A percentile compares a stretch with the other conserved stretches of the same genome.
Conservation (phyloP, 257 asterid genomes). For the Nicotiana tomentosiformis region DNA sequence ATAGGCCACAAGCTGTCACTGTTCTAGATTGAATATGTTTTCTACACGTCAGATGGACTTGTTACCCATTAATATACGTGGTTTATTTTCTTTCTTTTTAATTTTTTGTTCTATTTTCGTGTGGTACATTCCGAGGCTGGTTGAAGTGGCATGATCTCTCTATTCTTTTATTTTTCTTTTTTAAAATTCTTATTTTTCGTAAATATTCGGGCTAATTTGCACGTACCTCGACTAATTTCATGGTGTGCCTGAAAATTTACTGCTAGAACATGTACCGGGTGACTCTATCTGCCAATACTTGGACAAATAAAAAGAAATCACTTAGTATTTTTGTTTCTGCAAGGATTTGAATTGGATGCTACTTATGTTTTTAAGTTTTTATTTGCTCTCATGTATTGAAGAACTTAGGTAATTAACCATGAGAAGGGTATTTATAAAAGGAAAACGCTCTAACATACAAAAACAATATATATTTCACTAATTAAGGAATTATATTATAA, state of each 20-base stretch:
- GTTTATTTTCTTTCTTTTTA: background rate
- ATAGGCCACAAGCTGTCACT: constrained; percentile 8
- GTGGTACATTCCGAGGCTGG: background rate
- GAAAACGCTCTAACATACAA: background rate
- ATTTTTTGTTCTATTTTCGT: background rate
- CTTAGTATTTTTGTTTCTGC: too few species aligned
- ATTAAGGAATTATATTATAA: too few species aligned
- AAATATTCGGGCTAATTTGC: too few species aligned
- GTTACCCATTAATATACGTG: background rate
- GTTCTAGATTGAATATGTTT: background rate
- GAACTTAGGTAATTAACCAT: background rate
- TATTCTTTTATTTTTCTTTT: too few species aligned
- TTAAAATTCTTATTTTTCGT: too few species aligned
- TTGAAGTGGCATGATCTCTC: background rate
- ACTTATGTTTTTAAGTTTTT: too few species aligned
- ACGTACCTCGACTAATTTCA: too few species aligned
- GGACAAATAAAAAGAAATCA: too few species aligned
- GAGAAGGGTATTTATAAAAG: background rate
- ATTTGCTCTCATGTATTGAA: too few species aligned
- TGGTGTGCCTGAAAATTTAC: rapidly evolving
- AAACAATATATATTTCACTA: background rate
- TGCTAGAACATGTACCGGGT: too few species aligned
- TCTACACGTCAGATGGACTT: background rate
- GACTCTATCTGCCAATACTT: too few species aligned
- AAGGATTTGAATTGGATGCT: too few species aligned